Conservation (phyloP, 2,329 filamentous ascomycete species). For the Penicillium sp. region DNA sequence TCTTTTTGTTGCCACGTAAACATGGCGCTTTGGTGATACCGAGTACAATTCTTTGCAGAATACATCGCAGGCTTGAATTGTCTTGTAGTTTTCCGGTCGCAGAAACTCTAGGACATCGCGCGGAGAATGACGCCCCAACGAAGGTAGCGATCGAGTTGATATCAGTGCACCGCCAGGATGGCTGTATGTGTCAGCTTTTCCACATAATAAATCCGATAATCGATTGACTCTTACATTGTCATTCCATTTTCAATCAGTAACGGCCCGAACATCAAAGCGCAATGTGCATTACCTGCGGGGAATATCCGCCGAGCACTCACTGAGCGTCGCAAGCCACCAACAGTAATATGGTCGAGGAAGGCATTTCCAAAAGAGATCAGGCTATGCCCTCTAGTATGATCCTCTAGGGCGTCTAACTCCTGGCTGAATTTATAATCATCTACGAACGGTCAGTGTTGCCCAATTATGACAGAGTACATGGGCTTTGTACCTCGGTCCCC, state of each 20-base stretch:
- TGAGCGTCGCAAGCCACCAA: background rate
- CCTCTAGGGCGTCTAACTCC: slow-evolving; percentile 13
- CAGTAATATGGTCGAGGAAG: slow-evolving; percentile 11
- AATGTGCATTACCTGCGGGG: slow-evolving; percentile 16
- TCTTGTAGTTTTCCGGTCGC: slow-evolving; percentile 5
- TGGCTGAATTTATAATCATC: slow-evolving; percentile 5
- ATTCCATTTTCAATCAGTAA: slow-evolving; percentile 15
- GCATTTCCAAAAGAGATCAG: slow-evolving; percentile 15
- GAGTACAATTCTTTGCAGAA: slow-evolving; percentile 10
- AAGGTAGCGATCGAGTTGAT: slow-evolving; percentile 9
- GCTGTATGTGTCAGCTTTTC: background rate
- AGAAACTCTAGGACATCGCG: slow-evolving; percentile 15
- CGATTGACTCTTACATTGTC: slow-evolving; percentile 7
- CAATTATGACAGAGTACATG: background rate
- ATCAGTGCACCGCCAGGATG: slow-evolving; percentile 15
- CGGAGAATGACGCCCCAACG: slow-evolving; percentile 6
- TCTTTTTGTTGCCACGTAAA: slow-evolving; percentile 10
- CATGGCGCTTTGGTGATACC: slow-evolving; percentile 7
- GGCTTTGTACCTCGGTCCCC: slow-evolving; percentile 4
- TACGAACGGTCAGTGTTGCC: background rate
- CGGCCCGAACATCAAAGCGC: slow-evolving; percentile 14
- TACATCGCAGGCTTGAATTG: slow-evolving; percentile 9
- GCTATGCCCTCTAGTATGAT: slow-evolving; percentile 16
- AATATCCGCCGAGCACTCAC: slow-evolving; percentile 9
- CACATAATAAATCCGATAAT: background rate